These are phyloP conservation scores for Xylaria scruposa DNA, from an alignment of 495 filamentous ascomycete genomes.

Conservation along the genomic window DNA sequence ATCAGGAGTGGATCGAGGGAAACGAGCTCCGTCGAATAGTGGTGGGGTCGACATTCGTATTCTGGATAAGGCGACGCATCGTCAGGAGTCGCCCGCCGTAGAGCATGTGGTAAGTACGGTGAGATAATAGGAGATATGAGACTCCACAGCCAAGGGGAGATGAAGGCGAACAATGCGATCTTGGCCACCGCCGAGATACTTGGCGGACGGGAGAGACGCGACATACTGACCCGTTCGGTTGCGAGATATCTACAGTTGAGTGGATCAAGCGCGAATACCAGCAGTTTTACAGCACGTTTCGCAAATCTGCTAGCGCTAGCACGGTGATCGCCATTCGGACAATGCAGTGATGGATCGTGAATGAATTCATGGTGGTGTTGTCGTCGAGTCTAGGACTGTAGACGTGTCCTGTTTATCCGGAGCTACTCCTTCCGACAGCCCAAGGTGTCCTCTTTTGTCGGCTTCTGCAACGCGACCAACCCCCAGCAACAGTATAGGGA, in stretches of 20 bases:
- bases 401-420: conserved; percentile 24
- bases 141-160: conserved; percentile 23
- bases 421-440: conserved; percentile 16
- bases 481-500: neutral
- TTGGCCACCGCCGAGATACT: conserved; percentile 18
- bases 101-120: conserved; percentile 22
- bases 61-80: conserved; percentile 1
- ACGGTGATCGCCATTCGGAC: neutral
- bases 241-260: neutral
- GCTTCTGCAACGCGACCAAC: neutral
- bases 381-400: neutral
- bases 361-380: conserved; percentile 1
- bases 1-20: conserved; percentile 53
- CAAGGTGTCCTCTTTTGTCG: conserved; percentile 5
- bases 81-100: conserved; percentile 5
- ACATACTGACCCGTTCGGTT: conserved; percentile 12
- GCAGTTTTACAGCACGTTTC: neutral
- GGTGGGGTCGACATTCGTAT: conserved; percentile 26
- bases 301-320: neutral
- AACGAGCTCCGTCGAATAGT: conserved; percentile 25
- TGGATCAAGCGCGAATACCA: neutral
- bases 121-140: conserved; percentile 16
- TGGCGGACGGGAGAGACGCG: conserved; percentile 19
- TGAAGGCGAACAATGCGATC: conserved; percentile 24
- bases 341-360: conserved; percentile 1